Base-by-base conservation (phyloP, 2,329 filamentous ascomycete species). In the Purpureocillium takamizusanense region DNA sequence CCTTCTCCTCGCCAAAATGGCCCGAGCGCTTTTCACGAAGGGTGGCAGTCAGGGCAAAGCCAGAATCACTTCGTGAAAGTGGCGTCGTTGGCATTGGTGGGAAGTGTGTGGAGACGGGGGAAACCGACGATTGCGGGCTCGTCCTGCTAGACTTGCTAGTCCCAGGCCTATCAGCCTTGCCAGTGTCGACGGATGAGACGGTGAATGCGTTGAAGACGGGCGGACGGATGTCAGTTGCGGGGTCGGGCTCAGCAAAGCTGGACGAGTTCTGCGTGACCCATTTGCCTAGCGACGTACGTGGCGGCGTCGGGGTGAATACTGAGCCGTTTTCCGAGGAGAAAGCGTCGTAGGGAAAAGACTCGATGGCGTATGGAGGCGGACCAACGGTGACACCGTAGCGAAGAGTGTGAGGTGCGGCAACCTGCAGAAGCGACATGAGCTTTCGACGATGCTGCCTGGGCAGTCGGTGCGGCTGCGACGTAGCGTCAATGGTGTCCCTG, bases 1-100 rank as follows among this genome's bases (percentile, higher is more conserved):
- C 83, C 47, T 73, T 66, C 45, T 83, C 78, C 52, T 92, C 85
- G n/a, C 60, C 59, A 49, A 97, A 95, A 57, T 95, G 87, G 2
- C 86, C 89, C 3, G 92, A 97, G 37, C 90, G 78, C 67, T 97
- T 98, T 63, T 97, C 92, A 25, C 88, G 80, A 41, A 98, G 68
- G 4, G 86, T 94, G 14, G 85, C 79, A 45, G 89, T 82, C 40
- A 95, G 68, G 28, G 86, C 85, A 59, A 92, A 94, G 2, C 87
- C 90, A 4, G 90, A 95, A 55, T 98, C 92, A 52, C 83, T 94
- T 13, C 88, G 76, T 6, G 88, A 94, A n/a, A 85, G 76, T 0
- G 86, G 83, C 3, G 86, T 90, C 3, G 75, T 74, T 4, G 85
- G 83, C 61, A 86, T 67, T 0, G 80, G 76, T 8, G 86, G 83